A percentile compares a stretch with the other conserved stretches of the same genome.
Conservation (phyloP, 1,284 basidiomycete genomes). For the Porodaedalea pini region DNA sequence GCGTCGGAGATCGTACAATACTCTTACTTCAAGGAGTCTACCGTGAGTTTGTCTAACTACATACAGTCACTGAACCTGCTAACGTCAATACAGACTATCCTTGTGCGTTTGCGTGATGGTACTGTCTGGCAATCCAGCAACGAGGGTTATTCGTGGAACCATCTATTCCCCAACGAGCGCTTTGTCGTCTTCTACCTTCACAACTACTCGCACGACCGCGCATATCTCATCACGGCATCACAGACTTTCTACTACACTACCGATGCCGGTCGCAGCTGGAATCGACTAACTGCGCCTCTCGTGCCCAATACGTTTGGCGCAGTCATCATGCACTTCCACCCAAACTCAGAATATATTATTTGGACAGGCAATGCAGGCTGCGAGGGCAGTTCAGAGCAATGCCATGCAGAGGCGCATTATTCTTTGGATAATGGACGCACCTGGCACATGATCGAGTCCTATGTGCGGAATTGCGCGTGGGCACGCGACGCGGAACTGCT, state of each 20-base stretch:
- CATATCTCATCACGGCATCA: slow-evolving; percentile 81
- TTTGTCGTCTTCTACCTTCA: slow-evolving; percentile 90
- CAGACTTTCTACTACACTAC: slow-evolving; percentile 77
- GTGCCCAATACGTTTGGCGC: slow-evolving; percentile 80
- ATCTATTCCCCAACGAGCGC: slow-evolving; percentile 53
- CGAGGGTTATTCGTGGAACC: slow-evolving; percentile 90
- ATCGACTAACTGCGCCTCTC: slow-evolving; percentile 53
- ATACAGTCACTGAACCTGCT: background rate
- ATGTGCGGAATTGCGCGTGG: slow-evolving; percentile 93
- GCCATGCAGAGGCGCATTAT: slow-evolving; percentile 73
- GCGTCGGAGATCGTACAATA: slow-evolving; percentile 68
- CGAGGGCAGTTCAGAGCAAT: slow-evolving; percentile 40
- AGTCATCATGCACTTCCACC: slow-evolving; percentile 85
- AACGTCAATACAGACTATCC: slow-evolving; percentile 60
- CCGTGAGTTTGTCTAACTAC: slow-evolving; percentile 37
- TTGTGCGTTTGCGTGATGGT: slow-evolving; percentile 76
- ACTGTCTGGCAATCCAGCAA: slow-evolving; percentile 91
- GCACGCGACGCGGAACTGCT: slow-evolving; percentile 75
- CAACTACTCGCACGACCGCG: slow-evolving; percentile 72
- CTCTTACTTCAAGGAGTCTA: slow-evolving; percentile 79
- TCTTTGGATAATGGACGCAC: slow-evolving; percentile 72
- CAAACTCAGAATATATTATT: slow-evolving; percentile 81
- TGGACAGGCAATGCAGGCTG: slow-evolving; percentile 85
- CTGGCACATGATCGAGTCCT: slow-evolving; percentile 81
- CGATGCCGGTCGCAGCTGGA: slow-evolving; percentile 78